Evolutionary conservation across 441 rosid species (phyloP).

Genomic region (Cnidoscolus chayamansa): DNA sequence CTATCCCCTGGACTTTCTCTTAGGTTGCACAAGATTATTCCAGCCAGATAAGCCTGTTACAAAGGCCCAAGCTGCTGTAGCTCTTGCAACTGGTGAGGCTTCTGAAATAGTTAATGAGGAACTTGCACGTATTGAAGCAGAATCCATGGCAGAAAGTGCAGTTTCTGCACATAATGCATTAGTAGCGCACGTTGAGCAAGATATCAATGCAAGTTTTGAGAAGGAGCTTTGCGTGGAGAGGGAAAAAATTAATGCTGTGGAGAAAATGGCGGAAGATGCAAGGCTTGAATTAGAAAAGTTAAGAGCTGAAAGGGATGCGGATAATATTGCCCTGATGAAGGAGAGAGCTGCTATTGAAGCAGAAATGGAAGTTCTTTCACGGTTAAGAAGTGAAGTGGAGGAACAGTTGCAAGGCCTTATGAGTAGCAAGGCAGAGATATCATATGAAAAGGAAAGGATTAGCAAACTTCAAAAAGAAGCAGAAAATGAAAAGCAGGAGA

Average conservation of each 20-base stretch:
- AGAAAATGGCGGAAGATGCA: conserved; percentile 90
- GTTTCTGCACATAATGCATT: conserved; percentile 74
- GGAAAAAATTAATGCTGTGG: conserved; percentile 62
- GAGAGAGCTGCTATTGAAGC: conserved; percentile 71
- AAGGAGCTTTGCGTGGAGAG: conserved; percentile 71
- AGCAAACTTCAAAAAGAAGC: conserved; percentile 57
- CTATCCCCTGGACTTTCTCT: background rate
- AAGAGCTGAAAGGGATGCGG: conserved; percentile 67
- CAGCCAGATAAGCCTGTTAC: conserved; percentile 94
- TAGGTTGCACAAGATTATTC: conserved; percentile 87
- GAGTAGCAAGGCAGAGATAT: conserved; percentile 69
- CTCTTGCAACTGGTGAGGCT: conserved; percentile 86
- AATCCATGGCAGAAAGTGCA: conserved; percentile 84
- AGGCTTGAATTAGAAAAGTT: conserved; percentile 59
- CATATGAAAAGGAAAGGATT: conserved; percentile 74
- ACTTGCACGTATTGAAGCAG: conserved; percentile 90
- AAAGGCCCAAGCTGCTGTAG: conserved; percentile 87
- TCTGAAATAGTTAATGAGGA: conserved; percentile 75
- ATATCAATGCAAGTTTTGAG: conserved; percentile 70
- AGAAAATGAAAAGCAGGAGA: conserved; percentile 71
- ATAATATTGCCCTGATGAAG: conserved; percentile 55
- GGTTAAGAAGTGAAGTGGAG: conserved; percentile 66
- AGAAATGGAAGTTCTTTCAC: conserved; percentile 77
- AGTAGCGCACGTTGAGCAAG: conserved; percentile 82
- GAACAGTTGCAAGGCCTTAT: conserved; percentile 65